Evolutionary conservation across 1,139 yeast genomes (phyloP).

Genomic region (Debaryomycetaceae sp.): DNA sequence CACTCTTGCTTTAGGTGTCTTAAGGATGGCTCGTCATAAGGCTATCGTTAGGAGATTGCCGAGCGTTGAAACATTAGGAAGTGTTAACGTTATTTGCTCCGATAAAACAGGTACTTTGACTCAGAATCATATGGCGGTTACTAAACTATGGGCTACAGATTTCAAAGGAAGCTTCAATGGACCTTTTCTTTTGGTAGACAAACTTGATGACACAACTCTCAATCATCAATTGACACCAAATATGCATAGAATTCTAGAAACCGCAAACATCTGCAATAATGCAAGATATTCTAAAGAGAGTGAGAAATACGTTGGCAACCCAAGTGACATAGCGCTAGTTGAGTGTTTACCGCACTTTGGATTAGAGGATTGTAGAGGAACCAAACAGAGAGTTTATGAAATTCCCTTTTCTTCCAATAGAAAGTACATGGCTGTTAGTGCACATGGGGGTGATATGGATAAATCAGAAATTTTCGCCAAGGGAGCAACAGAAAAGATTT

Average conservation of each 20-base stretch:
- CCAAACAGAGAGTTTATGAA: constrained; percentile 60
- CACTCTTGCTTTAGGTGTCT: constrained; percentile 89
- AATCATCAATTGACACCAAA: constrained; percentile 50
- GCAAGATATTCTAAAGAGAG: constrained; percentile 66
- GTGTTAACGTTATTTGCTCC: constrained; percentile 91
- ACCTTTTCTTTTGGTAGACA: constrained; percentile 49
- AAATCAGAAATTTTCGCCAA: constrained; percentile 66
- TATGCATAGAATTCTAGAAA: constrained; percentile 52
- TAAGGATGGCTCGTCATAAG: constrained; percentile 89
- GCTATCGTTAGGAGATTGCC: constrained; percentile 94
- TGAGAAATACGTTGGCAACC: constrained; percentile 80
- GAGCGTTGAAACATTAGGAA: constrained; percentile 92
- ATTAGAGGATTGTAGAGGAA: constrained; percentile 63
- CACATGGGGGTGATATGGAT: constrained; percentile 54
- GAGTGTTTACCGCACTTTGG: constrained; percentile 73
- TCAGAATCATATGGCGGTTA: constrained; percentile 89
- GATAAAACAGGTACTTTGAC: constrained; percentile 96
- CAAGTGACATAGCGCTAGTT: constrained; percentile 87
- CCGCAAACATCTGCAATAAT: constrained; percentile 81
- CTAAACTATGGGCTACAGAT: constrained; percentile 78
- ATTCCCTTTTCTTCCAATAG: constrained; percentile 80
- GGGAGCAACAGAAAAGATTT: constrained; percentile 84
- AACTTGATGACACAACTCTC: constrained; percentile 35
- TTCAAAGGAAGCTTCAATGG: constrained; percentile 53
- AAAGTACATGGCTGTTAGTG: constrained; percentile 84